Evolutionary conservation across 495 filamentous ascomycete species (phyloP).

Genomic region (Baudoinia panamericana): DNA sequence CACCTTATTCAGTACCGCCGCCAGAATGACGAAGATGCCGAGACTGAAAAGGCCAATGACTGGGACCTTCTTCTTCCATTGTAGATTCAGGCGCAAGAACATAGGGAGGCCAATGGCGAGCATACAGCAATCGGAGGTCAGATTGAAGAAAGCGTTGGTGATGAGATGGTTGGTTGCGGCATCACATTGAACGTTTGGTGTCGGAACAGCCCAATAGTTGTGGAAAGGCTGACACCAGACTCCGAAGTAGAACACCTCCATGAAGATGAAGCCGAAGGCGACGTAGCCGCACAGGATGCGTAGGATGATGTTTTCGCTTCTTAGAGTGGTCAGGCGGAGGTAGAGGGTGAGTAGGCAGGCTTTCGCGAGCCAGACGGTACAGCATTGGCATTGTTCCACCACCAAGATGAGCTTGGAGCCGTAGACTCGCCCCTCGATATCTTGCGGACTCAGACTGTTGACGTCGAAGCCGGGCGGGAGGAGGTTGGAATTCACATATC

Average conservation of each 20-base stretch:
- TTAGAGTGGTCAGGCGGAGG: constrained; percentile 36
- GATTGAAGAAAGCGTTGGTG: constrained; percentile 52
- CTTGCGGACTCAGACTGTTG: constrained; percentile 33
- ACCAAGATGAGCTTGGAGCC: constrained; percentile 46
- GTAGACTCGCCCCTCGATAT: constrained; percentile 34
- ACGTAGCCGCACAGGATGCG: constrained; percentile 44
- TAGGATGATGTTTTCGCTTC: constrained; percentile 38
- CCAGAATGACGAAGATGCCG: constrained; percentile 51
- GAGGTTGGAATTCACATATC: constrained; percentile 44
- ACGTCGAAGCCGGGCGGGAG: constrained; percentile 40
- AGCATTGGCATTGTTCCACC: constrained; percentile 36
- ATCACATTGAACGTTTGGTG: constrained; percentile 25
- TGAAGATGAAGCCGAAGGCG: constrained; percentile 42
- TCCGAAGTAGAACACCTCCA: constrained; percentile 50
- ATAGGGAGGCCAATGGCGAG: constrained; percentile 48
- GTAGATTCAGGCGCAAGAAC: constrained; percentile 41
- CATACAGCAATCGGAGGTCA: constrained; percentile 51
- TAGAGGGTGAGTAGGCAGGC: constrained; percentile 42
- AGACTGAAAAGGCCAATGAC: constrained; percentile 39
- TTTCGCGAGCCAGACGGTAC: constrained; percentile 41
- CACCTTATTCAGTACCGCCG: constrained; percentile 50
- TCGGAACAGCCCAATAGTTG: constrained; percentile 33
- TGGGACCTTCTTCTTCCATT: constrained; percentile 37
- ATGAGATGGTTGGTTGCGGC: constrained; percentile 44
- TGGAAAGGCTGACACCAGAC: constrained; percentile 51